Percentiles rank a stretch among this genome's conserved stretches.
Conservation (phyloP, 495 filamentous ascomycete genomes). For the Daldinia loculata region DNA sequence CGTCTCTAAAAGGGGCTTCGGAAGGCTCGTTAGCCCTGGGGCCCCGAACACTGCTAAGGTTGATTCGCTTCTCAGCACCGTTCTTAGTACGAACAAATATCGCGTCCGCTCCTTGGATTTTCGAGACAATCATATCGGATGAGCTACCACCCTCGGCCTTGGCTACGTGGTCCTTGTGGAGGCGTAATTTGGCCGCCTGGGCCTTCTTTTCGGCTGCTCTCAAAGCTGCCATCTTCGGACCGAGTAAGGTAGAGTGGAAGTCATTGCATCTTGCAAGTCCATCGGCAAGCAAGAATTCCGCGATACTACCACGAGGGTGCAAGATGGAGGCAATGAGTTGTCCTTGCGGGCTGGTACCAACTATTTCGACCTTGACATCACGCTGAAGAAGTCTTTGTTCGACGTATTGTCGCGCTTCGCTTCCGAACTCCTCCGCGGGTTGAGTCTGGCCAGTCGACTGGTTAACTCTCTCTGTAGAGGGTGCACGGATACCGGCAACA, state of each 20-base stretch:
- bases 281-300: conserved; percentile 83
- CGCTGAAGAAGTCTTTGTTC: conserved; percentile 87
- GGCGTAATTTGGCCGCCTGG: conserved; percentile 72
- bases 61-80: conserved; percentile 87
- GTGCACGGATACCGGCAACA: conserved; percentile 88
- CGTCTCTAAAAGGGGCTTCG: conserved; percentile 84
- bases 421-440: conserved; percentile 85
- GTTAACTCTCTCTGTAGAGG: conserved; percentile 81
- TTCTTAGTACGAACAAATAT: conserved; percentile 83
- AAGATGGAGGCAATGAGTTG: conserved; percentile 82
- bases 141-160: conserved; percentile 65
- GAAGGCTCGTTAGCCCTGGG: conserved; percentile 69
- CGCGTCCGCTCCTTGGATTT: conserved; percentile 89
- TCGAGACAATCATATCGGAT: conserved; percentile 80
- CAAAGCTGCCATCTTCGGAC: conserved; percentile 81
- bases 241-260: conserved; percentile 89
- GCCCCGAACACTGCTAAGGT: conserved; percentile 89
- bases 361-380: conserved; percentile 77
- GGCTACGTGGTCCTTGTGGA: conserved; percentile 81
- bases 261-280: conserved; percentile 93
- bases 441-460: conserved; percentile 78
- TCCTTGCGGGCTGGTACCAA: conserved; percentile 86
- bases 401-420: conserved; percentile 84
- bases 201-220: conserved; percentile 89
- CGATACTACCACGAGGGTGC: conserved; percentile 91